Base-by-base conservation (phyloP, 2,329 filamentous ascomycete genomes). In the Epichloe bromicola region DNA sequence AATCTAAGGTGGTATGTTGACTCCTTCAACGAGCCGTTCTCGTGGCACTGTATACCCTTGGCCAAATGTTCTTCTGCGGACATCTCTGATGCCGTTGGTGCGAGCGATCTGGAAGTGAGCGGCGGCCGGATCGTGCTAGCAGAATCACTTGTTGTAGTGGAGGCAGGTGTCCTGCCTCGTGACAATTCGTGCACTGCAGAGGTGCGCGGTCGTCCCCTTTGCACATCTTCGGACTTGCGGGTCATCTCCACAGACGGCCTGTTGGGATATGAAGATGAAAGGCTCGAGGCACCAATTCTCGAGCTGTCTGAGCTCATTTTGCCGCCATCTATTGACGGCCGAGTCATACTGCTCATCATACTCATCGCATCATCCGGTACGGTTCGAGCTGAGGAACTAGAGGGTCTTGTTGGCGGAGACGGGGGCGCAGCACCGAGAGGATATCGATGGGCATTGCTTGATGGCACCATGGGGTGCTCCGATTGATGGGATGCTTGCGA, bases 1-100 rank as follows among this genome's bases (percentile, higher is more conserved):
- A 95, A 79, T 36, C 93, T 85, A 43, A 98, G 76, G 64, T 98
- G 93, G 63, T 97, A 98, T 0, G 93, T 97, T 0, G 91, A 97
- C 67, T 97, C 90, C 56, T 90, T 89, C 33, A 95, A 72, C 11
- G 86, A 84, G 17, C 91, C 91, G 45, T 83, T 82, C 64, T 95
- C 88, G 62, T 98, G 93, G 53, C 88, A 84, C 55, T 88, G 83
- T 52, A 98, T 93, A 8, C 88, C 93, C 68, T 91, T 93, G 30
- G 85, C 78, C 44, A 97, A 79, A 64, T 98, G 91, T 53, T 97
- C 86, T 57, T 97, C 90, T 0, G 88, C 76, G 3, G 86, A 85
- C 62, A 88, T 81, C 34, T 89, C 86, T 2, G 80, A 77, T 41
- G 79, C 73, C 4, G 78, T 76, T 6, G 79, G 77, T 12, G 76